phyloP scores from a whole-genome alignment of 1,284 basidiomycete genomes.

The Caloboletus firmus region DNA sequence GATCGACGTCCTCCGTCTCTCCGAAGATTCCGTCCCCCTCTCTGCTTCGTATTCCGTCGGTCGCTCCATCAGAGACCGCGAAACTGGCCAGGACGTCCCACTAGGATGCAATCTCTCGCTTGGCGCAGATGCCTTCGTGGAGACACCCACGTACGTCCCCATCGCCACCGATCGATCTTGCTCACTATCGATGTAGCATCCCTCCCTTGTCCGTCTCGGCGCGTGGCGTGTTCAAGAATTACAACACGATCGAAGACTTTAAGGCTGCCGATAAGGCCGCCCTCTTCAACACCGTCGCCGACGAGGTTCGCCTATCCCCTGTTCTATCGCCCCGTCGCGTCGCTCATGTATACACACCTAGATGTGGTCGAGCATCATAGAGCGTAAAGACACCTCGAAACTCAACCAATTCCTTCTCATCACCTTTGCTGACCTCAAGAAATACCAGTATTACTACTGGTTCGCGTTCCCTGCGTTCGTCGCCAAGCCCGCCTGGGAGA shows the following conservation, averaged over 20 bases:
- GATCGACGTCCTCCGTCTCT: conserved; percentile 87
- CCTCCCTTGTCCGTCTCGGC: conserved; percentile 45
- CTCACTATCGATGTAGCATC: conserved; percentile 33
- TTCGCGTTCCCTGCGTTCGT: conserved; percentile 94
- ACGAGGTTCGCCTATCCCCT: conserved; percentile 47
- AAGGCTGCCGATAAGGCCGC: conserved; percentile 85
- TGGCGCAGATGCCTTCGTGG: conserved; percentile 58
- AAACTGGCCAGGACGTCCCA: conserved; percentile 63
- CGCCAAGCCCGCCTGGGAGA: conserved; percentile 85
- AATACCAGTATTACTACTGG: conserved; percentile 98
- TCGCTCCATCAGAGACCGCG: conserved; percentile 70
- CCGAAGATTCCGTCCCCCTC: conserved; percentile 70
- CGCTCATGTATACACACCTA: conserved; percentile 28
- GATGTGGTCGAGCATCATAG: conserved; percentile 65
- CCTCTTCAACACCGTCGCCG: conserved; percentile 71
- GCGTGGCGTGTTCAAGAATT: conserved; percentile 82
- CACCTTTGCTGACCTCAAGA: conserved; percentile 96
- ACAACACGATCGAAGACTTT: conserved; percentile 97
- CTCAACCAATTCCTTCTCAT: conserved; percentile 86
- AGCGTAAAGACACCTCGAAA: conserved; percentile 49
- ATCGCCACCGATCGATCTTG: conserved; percentile 15
- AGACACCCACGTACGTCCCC: conserved; percentile 39
- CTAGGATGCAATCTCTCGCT: conserved; percentile 62
- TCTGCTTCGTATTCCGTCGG: conserved; percentile 72
- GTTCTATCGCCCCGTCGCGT: neutral